Conservation (phyloP, 1,139 yeast species). For the Suhomyces ambrosiae region DNA sequence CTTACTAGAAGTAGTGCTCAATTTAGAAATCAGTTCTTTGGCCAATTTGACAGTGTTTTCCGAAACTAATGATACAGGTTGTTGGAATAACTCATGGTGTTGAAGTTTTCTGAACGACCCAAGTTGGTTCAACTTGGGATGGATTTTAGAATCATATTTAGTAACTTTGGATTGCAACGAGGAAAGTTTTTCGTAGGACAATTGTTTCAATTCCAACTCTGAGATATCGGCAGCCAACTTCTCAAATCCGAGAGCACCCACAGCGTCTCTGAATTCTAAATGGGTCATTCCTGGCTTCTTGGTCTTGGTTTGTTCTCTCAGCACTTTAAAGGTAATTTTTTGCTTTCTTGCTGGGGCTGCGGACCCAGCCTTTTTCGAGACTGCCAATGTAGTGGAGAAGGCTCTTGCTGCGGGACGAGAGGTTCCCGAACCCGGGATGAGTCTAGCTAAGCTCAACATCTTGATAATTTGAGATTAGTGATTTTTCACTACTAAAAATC, state of each 20-base stretch:
- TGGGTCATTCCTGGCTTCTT: constrained; percentile 51
- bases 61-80: constrained; percentile 58
- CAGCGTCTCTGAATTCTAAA: constrained; percentile 43
- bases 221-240: constrained; percentile 30
- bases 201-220: constrained; percentile 20
- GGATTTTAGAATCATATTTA: constrained; percentile 25
- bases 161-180: constrained; percentile 24
- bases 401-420: constrained; percentile 5
- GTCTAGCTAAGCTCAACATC: constrained; percentile 17
- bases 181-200: constrained; percentile 17
- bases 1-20: constrained; percentile 28
- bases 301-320: constrained; percentile 22
- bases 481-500: background rate
- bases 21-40: constrained; percentile 28
- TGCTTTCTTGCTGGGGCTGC: constrained; percentile 15
- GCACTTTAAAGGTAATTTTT: constrained; percentile 14
- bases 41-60: constrained; percentile 33
- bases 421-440: constrained; percentile 2
- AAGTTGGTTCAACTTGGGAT: constrained; percentile 34
- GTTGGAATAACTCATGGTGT: constrained; percentile 60
- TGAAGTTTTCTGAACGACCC: constrained; percentile 68
- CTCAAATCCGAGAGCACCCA: constrained; percentile 38
- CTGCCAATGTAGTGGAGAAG: constrained; percentile 11
- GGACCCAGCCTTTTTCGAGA: constrained; percentile 12
- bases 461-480: constrained; percentile 2